phyloP scores from a whole-genome alignment of 2,329 filamentous ascomycete genomes.

The Colletotrichum viniferum region DNA sequence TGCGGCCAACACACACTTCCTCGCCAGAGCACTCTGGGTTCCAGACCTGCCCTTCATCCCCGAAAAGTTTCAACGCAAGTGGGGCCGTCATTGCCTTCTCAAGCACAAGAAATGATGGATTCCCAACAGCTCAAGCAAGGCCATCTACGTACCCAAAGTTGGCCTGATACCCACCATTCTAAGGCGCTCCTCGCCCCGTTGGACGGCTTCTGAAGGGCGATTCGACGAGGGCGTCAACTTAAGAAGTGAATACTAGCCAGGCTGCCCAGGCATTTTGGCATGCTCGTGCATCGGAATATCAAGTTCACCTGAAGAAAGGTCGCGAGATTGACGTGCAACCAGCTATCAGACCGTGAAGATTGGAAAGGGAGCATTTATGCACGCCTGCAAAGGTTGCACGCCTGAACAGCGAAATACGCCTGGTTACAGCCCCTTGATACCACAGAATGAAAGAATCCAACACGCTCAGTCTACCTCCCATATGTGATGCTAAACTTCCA shows the following conservation, averaged over 20 bases:
- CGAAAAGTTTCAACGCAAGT: conserved; percentile 71
- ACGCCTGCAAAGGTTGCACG: background rate
- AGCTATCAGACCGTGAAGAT: background rate
- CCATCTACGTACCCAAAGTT: background rate
- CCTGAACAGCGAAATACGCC: background rate
- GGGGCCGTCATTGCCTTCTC: conserved; percentile 89
- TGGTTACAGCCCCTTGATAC: background rate
- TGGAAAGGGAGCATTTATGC: background rate
- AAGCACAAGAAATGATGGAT: conserved; percentile 50
- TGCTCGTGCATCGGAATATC: background rate
- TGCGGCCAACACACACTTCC: conserved; percentile 70
- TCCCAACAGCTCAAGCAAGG: background rate
- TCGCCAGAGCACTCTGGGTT: conserved; percentile 83
- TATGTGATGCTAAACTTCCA: background rate
- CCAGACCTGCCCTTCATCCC: conserved; percentile 76
- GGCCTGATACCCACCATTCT: background rate
- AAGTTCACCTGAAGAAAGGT: background rate
- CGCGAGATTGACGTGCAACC: background rate
- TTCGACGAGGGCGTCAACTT: background rate
- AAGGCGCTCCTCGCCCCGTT: background rate
- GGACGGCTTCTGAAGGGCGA: background rate
- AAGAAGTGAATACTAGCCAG: background rate
- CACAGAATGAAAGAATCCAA: background rate
- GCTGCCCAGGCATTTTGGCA: background rate
- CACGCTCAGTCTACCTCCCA: background rate